Evolutionary conservation across 176 grass and related monocot genomes (phyloP), one percentile per base, ranked within the genome.

Genomic region (Zoysia japonica): DNA sequence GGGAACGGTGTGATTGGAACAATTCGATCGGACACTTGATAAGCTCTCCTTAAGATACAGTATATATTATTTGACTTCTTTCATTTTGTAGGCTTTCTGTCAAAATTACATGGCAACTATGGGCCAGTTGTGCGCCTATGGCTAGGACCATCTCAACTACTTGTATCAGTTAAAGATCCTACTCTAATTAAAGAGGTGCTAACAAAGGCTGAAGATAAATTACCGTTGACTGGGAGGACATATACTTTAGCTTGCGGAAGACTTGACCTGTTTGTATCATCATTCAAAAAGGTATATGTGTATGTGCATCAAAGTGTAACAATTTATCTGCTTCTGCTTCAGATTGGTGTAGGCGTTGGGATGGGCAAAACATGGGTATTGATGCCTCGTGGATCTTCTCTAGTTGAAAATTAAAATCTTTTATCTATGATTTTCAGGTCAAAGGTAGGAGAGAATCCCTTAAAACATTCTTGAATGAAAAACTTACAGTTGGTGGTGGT

Each of bases 201-300:
- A 50, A 49, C 79, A 88, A 91, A 96, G 83, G 90, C 92, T 83
- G 76, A 99, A 67, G 96, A 99, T 86, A 96, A 96, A 80, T 86
- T 96, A 49, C 88, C 90, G 44, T 73, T 91, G 83, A 93, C 86
- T 74, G 96, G 76, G 68, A 90, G 77, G 69, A 86, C 92, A 70
- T 99, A 96, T 84, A 81, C 77, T 73, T 92, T 99, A 76, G 96
- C 92, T 82, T 99, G 93, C 59, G 92, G 96, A 87, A 87, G 61
- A 80, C 89, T 90, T 65, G 84, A 82, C 47, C 44, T 96, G 37
- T 99, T 96, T 68, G 82, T 93, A 76, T 91, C 92, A 36, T 85
- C 86, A 42, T 99, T 93, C 12, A 62, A 93, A 75, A 95, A 99
- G 90, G 96, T 99, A 86, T 72, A 57, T 12, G 15, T 47, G 9